Evolutionary conservation across 2,329 filamentous ascomycete genomes (phyloP), one percentile per base, ranked within the genome.

Genomic region (Cordyceps pruinosa): DNA sequence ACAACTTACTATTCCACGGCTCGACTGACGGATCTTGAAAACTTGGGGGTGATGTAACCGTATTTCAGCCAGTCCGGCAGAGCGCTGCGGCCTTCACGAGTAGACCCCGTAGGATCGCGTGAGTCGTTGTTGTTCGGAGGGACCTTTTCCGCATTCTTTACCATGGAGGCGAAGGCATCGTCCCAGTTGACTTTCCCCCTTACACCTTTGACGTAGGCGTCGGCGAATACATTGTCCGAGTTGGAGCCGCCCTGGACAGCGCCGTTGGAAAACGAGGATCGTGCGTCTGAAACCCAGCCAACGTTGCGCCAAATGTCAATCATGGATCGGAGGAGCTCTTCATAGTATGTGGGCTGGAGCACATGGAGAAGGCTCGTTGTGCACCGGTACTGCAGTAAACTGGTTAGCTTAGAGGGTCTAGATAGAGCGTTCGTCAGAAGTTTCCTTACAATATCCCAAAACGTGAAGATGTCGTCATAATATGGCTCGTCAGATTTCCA

Each of bases 391-490:
- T 55, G 25, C 1, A 12, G 3, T n/a, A 6, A 5, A 26, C 17
- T 23, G 10, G 32, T 46, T 10, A 55, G 32, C 35, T 15, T 7
- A 13, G 21, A 2, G 28, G 19, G n/a, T 19, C 3, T 23, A 6
- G 1, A 19, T 2, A 26, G 1, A 8, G 15, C 42, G 8, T 1
- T 17, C 5, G 2, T 8, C 6, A 9, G 2, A 12, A 7, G 13
- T 23, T 3, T 42, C 1, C 63, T 52, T 55, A 68, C 63, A 26
- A 65, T 70, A 58, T 83, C 80, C 86, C 87, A 89, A 23, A 86
- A 78, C 0, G 86, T 89, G 64, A 87, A 88, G 17, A 86, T 81
- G 58, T 89, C 86, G 58, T 87, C 83, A 64, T 87, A 89, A 64
- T 87, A 88, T 2, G 86, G 86, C 66, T 89, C 86, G 0, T 66